A percentile compares a stretch with the other conserved stretches of the same genome.
These are phyloP conservation scores for Monosporascus sp. DNA, from an alignment of 2,329 filamentous ascomycete species.

Conservation along the genomic window DNA sequence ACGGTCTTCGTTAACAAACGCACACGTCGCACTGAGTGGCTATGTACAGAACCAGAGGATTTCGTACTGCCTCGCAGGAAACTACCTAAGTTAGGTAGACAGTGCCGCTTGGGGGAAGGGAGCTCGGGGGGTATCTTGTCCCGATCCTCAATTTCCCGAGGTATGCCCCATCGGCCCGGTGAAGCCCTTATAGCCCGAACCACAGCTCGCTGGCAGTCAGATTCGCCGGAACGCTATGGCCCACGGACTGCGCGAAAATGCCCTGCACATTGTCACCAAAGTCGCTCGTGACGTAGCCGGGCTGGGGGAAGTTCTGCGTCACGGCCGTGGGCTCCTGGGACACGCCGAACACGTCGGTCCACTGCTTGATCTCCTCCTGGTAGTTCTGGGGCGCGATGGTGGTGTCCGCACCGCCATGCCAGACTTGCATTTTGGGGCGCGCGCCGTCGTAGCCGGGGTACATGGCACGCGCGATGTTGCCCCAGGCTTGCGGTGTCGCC, in stretches of 20 bases:
- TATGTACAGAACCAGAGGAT: no score
- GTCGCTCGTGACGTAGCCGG: constrained; percentile 32
- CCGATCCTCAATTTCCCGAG: no score
- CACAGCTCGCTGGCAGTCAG: constrained; percentile 26
- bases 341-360: constrained; percentile 44
- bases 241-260: constrained; percentile 28
- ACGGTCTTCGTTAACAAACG: no score
- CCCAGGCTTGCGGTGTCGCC: constrained; percentile 41
- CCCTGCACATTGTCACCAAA: constrained; percentile 32
- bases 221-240: constrained; percentile 27
- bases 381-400: constrained; percentile 49
- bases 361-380: constrained; percentile 52
- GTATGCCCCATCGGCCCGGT: not conserved
- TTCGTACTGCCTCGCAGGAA: no score
- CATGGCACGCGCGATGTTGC: constrained; percentile 38
- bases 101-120: no score
- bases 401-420: constrained; percentile 47
- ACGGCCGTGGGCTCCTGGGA: constrained; percentile 24
- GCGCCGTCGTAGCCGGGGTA: constrained; percentile 45
- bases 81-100: no score
- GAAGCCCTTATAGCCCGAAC: constrained; percentile 22
- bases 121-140: no score
- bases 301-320: constrained; percentile 28
- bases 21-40: no score
- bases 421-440: constrained; percentile 51